Conservation (phyloP, 2,329 filamentous ascomycete genomes). For the Plenodomus tracheiphilus region DNA sequence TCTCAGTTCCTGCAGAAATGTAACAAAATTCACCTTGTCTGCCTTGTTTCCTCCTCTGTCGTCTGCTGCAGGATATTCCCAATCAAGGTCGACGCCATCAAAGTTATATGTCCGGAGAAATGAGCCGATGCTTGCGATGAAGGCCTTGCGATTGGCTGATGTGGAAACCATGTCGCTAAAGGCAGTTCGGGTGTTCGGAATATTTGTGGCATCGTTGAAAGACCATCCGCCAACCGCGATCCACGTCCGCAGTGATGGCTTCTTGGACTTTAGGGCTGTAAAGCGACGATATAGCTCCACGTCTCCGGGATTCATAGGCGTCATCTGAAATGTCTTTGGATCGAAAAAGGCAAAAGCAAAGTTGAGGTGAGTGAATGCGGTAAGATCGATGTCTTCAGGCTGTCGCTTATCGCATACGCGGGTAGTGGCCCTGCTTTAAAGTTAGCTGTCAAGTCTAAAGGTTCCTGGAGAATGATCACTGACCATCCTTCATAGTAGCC, state of each 20-base stretch:
- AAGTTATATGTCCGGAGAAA: constrained; percentile 50
- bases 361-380: constrained; percentile 9
- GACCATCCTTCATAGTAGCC: background rate
- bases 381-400: constrained; percentile 6
- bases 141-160: constrained; percentile 25
- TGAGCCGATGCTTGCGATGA: constrained; percentile 38
- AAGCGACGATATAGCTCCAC: background rate
- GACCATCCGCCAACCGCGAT: constrained; percentile 50
- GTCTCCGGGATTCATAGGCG: constrained; percentile 1
- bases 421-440: constrained; percentile 3
- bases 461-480: background rate
- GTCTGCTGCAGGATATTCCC: constrained; percentile 36
- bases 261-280: constrained; percentile 33
- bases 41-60: constrained; percentile 2
- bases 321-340: constrained; percentile 7
- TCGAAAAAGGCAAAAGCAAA: constrained; percentile 10
- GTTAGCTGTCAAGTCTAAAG: constrained; percentile 1
- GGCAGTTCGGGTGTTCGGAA: constrained; percentile 15
- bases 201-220: constrained; percentile 23
- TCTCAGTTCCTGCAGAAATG: constrained; percentile 1
- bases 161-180: constrained; percentile 21
- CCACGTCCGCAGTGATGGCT: constrained; percentile 38
- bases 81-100: constrained; percentile 53
- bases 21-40: constrained; percentile 3
- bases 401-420: background rate